phyloP scores from a whole-genome alignment of 192 early-diverging fungal genomes.

The Rhizoclosmatium sp. region DNA sequence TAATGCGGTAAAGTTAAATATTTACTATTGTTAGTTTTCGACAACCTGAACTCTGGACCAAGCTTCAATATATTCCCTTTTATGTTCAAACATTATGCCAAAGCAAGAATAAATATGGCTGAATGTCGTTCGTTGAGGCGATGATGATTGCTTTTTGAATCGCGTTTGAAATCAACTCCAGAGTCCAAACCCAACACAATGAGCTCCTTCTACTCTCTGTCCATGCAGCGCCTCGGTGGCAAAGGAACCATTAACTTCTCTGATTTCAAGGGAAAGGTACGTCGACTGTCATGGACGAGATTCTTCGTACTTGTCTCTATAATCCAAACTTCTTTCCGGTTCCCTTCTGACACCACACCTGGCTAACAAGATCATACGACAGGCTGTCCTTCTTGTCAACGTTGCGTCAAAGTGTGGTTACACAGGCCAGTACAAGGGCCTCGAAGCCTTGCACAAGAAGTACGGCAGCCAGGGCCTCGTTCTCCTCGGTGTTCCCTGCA shows the following conservation, averaged over 20 bases:
- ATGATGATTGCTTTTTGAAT: too few relatives aligned
- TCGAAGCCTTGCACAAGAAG: slow-evolving; percentile 57
- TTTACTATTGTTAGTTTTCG: too few relatives aligned
- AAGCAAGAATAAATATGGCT: too few relatives aligned
- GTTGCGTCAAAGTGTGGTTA: slow-evolving; percentile 91
- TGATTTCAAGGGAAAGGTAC: slow-evolving; percentile 20
- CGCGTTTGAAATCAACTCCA: too few relatives aligned
- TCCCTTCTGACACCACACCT: too few relatives aligned
- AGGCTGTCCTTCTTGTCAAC: slow-evolving; percentile 88
- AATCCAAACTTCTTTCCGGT: too few relatives aligned
- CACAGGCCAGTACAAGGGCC: slow-evolving; percentile 67
- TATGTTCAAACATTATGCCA: too few relatives aligned
- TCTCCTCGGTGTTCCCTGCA: slow-evolving; percentile 88
- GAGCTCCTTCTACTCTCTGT: slow-evolving; percentile 5
- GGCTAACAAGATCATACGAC: background rate
- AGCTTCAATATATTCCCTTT: too few relatives aligned
- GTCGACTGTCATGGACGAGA: background rate
- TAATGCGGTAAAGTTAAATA: too few relatives aligned
- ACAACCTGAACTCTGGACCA: too few relatives aligned
- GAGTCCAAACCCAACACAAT: background rate
- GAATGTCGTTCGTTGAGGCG: too few relatives aligned
- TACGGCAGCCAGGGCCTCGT: slow-evolving; percentile 73
- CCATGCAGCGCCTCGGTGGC: background rate
- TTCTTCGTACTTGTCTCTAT: too few relatives aligned
- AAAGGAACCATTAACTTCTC: slow-evolving; percentile 15